Conservation (phyloP, 164 flowering plant genomes). For the Stephania japonica region DNA sequence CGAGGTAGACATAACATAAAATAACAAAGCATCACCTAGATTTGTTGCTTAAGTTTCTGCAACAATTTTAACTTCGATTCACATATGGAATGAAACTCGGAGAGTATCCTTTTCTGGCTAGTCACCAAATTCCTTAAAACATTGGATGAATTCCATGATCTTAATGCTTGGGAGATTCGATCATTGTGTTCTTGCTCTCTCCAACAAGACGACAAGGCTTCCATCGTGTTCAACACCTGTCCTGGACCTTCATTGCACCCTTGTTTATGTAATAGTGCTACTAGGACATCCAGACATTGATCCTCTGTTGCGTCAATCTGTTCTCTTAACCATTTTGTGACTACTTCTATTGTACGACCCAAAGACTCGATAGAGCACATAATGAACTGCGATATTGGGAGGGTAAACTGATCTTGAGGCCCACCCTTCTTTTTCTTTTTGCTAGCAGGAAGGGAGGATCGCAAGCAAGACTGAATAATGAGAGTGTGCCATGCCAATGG, state of each 20-base stretch:
- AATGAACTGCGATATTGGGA: conserved; percentile 30
- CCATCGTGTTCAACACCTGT: conserved; percentile 35
- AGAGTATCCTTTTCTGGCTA: conserved; percentile 32
- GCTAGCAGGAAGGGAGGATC: conserved; percentile 57
- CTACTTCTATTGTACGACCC: conserved; percentile 35
- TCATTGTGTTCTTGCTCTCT: conserved; percentile 43
- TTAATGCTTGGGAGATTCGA: conserved; percentile 36
- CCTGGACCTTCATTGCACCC: conserved; percentile 56
- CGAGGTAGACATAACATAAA: not conserved
- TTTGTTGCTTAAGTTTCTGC: conserved; percentile 40
- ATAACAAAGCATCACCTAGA: conserved; percentile 8
- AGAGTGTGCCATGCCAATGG: conserved; percentile 82
- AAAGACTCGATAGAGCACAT: conserved; percentile 41
- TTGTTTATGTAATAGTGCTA: conserved; percentile 29
- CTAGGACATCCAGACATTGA: conserved; percentile 34
- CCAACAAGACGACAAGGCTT: conserved; percentile 22
- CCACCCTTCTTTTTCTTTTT: conserved; percentile 78
- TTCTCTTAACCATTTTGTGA: conserved; percentile 43
- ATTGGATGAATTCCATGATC: conserved; percentile 49
- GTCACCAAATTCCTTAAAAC: conserved; percentile 43
- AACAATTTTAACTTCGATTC: conserved; percentile 43
- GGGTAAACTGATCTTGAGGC: conserved; percentile 29
- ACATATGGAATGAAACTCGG: conserved; percentile 51
- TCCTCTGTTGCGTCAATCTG: conserved; percentile 41
- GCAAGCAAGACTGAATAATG: conserved; percentile 61